phyloP scores from a whole-genome alignment of 1,284 basidiomycete genomes.

The Leccinum pachyderme region DNA sequence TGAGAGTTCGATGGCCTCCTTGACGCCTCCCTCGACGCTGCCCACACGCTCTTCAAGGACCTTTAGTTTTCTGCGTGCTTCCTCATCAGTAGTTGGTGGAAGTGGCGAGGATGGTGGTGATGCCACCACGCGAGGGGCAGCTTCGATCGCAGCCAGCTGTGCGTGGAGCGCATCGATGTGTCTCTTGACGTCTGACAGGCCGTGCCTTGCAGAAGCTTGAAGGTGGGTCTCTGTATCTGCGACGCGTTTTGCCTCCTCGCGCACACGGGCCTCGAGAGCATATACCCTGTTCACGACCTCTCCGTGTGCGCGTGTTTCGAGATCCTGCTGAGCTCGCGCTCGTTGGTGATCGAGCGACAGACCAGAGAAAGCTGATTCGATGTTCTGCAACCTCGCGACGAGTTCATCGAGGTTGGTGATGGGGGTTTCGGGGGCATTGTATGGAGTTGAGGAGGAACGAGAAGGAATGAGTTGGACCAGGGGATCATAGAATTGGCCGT shows the following conservation, averaged over 20 bases:
- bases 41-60: slow-evolving; percentile 62
- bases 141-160: slow-evolving; percentile 48
- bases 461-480: slow-evolving; percentile 28
- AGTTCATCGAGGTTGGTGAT: slow-evolving; percentile 71
- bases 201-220: slow-evolving; percentile 44
- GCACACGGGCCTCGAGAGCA: slow-evolving; percentile 55
- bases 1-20: slow-evolving; percentile 66
- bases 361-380: slow-evolving; percentile 62
- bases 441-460: slow-evolving; percentile 27
- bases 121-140: slow-evolving; percentile 30
- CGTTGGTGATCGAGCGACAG: slow-evolving; percentile 55
- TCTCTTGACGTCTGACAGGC: slow-evolving; percentile 48
- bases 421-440: slow-evolving; percentile 54
- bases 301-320: slow-evolving; percentile 44
- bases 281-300: slow-evolving; percentile 54
- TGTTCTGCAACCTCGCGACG: slow-evolving; percentile 58
- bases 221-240: slow-evolving; percentile 54
- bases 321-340: slow-evolving; percentile 48
- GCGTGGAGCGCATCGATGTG: slow-evolving; percentile 55
- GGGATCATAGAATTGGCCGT: slow-evolving; percentile 40
- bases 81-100: slow-evolving; percentile 44
- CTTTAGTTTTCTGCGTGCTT: slow-evolving; percentile 53
- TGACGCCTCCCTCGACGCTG: slow-evolving; percentile 64
- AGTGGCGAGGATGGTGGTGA: slow-evolving; percentile 10
- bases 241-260: slow-evolving; percentile 49